Evolutionary conservation across 768 basidiomycete species (phyloP), one percentile per base, ranked within the genome.

Genomic region (Panus rudis): DNA sequence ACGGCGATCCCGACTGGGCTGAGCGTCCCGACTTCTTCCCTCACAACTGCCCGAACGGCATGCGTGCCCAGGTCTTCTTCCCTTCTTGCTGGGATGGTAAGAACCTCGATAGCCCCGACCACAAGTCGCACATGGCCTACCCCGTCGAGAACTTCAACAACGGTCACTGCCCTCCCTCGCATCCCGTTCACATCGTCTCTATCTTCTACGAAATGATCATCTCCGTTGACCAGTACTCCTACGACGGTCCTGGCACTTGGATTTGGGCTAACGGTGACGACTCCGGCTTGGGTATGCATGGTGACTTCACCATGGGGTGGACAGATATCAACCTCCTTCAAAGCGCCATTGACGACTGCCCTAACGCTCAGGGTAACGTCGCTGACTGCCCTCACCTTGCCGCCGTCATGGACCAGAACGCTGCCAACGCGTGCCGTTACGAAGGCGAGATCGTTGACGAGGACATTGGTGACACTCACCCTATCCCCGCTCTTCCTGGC

Each of bases 41-140:
- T 19, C 50, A 52, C 31, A 42, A 46, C 2, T 62, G 61, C 30
- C 59, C 61, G 3, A 30, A 48, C 12, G 59, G 57, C 13, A 47
- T 60, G 39, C 50, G 57, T 21, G 57, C 56, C 1, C 60, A 60
- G 31, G 41, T 56, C 0, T 56, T 60, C 41, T 58, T 64, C 49
- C 56, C 53, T 6, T 38, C 43, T 14, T 66, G 61, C 55, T 66
- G 66, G 66, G 59, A 68, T 42, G 67, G 67, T 14, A 31, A 49
- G 40, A 59, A 67, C 40, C 42, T 65, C 13, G 62, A 68, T 42
- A 60, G 59, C n/a, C 7, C 55, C 0, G 61, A 67, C 45, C 64
- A 66, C 48, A 57, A 55, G 40, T 55, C 55, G 0, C 67, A 68
- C 49, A 60, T 66, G 53, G 58, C 64, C 0, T 67, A 58, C 48